Percentiles rank a stretch among this genome's conserved stretches.
Evolutionary conservation across 2,329 filamentous ascomycete species (phyloP).

Genomic region (Proliferodiscus dingleyae): DNA sequence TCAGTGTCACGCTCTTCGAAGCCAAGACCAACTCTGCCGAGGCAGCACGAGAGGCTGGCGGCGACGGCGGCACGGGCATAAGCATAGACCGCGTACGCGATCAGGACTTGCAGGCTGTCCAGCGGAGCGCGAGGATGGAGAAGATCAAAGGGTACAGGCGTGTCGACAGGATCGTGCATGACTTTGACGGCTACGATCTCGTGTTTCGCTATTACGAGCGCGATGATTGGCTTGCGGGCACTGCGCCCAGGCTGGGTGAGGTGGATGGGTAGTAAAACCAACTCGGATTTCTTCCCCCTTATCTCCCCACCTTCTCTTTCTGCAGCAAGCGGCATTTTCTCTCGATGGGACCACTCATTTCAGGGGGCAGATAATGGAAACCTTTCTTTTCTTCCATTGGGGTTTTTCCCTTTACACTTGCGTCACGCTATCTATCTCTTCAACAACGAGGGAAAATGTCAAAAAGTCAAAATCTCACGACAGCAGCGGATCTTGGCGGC

Average conservation of each 20-base stretch:
- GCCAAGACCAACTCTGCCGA: conserved; percentile 55
- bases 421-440: no score
- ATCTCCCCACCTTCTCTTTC: no score
- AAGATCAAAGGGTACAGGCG: conserved; percentile 79
- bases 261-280: conserved; percentile 15
- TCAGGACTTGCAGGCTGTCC: no score
- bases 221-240: conserved; percentile 62
- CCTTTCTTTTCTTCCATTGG: no score
- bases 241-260: conserved; percentile 30
- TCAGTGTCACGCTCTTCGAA: conserved; percentile 95
- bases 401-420: no score
- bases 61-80: conserved; percentile 36
- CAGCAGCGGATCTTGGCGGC: no score
- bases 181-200: conserved; percentile 94
- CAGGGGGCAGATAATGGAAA: no score
- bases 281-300: neutral
- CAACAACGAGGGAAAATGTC: no score
- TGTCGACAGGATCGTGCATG: conserved; percentile 92
- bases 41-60: conserved; percentile 9
- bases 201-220: conserved; percentile 96
- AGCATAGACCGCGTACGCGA: no score
- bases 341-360: no score
- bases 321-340: no score
- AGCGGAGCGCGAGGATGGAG: conserved; percentile 51
- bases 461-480: no score